A percentile compares a stretch with the other conserved stretches of the same genome.
Evolutionary conservation across 805 yeast species (phyloP).

Genomic region (Sungouiella thailandica): DNA sequence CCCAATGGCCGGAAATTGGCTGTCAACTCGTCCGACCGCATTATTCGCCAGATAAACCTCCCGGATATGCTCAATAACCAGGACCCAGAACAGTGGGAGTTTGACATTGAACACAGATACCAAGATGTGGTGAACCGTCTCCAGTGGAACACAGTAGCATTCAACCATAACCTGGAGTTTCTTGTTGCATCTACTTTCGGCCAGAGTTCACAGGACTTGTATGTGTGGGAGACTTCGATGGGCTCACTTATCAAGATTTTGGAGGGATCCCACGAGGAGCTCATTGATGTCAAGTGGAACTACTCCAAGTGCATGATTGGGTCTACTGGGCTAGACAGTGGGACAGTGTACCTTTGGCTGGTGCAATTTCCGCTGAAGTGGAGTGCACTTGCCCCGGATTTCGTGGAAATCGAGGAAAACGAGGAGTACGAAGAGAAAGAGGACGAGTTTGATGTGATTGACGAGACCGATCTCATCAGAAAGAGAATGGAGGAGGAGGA

Average conservation of each 20-base stretch:
- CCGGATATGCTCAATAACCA: slow-evolving; percentile 38
- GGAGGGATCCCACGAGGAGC: slow-evolving; percentile 87
- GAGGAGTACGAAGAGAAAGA: slow-evolving; percentile 83
- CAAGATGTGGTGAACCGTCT: slow-evolving; percentile 86
- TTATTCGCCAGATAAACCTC: slow-evolving; percentile 57
- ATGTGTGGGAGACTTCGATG: slow-evolving; percentile 86
- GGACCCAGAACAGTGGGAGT: slow-evolving; percentile 35
- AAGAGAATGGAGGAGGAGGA: slow-evolving; percentile 57
- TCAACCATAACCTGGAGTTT: slow-evolving; percentile 73
- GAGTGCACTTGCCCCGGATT: slow-evolving; percentile 96
- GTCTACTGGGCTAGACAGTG: slow-evolving; percentile 83
- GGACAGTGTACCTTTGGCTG: slow-evolving; percentile 78
- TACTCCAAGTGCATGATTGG: slow-evolving; percentile 66
- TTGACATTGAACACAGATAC: slow-evolving; percentile 73
- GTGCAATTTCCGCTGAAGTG: slow-evolving; percentile 83
- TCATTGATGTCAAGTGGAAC: slow-evolving; percentile 86
- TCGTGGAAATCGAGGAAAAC: slow-evolving; percentile 90
- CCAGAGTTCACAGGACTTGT: slow-evolving; percentile 76
- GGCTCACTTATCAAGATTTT: slow-evolving; percentile 86
- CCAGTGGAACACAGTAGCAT: slow-evolving; percentile 81
- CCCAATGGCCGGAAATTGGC: slow-evolving; percentile 58
- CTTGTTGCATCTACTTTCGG: slow-evolving; percentile 87
- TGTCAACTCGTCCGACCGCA: slow-evolving; percentile 72
- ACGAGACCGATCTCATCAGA: slow-evolving; percentile 59
- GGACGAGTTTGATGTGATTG: slow-evolving; percentile 83